A percentile compares a stretch with the other conserved stretches of the same genome.
Conservation (phyloP, 2,329 filamentous ascomycete genomes). For the Cladosporium phlei region DNA sequence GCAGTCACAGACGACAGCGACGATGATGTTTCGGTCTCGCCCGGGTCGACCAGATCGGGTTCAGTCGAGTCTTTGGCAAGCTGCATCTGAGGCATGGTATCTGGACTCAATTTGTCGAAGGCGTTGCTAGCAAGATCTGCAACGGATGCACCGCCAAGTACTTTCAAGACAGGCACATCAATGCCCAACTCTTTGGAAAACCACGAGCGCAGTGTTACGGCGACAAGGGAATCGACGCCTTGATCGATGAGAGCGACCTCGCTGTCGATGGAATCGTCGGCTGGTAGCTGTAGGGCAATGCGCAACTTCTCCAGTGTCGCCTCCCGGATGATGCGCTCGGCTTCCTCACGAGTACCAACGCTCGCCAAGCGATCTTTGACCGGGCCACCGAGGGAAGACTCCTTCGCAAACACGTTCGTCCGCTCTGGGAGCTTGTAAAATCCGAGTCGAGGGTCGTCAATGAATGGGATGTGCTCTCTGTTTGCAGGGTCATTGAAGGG, state of each 20-base stretch:
- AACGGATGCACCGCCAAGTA: constrained; percentile 28
- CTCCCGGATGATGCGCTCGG: neutral
- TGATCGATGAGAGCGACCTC: constrained; percentile 27
- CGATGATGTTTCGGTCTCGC: neutral
- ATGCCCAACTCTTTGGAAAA: constrained; percentile 43
- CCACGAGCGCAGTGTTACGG: constrained; percentile 44
- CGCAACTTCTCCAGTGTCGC: neutral
- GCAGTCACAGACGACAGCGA: neutral
- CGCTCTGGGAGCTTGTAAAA: neutral
- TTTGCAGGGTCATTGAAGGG: neutral
- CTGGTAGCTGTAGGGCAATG: neutral
- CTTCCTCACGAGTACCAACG: neutral
- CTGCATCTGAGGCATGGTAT: too few relatives aligned
- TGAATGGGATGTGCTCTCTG: neutral
- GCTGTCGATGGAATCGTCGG: neutral
- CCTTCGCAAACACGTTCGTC: neutral
- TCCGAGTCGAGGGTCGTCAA: neutral
- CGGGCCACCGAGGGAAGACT: neutral
- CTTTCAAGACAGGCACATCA: constrained; percentile 45
- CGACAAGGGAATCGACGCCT: constrained; percentile 37
- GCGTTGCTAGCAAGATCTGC: neutral
- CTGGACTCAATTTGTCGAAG: neutral
- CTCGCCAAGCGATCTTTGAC: neutral
- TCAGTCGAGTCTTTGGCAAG: neutral
- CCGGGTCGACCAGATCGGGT: neutral